Evolutionary conservation across 1,284 basidiomycete species (phyloP).

Genomic region (Schizopora paradoxa): DNA sequence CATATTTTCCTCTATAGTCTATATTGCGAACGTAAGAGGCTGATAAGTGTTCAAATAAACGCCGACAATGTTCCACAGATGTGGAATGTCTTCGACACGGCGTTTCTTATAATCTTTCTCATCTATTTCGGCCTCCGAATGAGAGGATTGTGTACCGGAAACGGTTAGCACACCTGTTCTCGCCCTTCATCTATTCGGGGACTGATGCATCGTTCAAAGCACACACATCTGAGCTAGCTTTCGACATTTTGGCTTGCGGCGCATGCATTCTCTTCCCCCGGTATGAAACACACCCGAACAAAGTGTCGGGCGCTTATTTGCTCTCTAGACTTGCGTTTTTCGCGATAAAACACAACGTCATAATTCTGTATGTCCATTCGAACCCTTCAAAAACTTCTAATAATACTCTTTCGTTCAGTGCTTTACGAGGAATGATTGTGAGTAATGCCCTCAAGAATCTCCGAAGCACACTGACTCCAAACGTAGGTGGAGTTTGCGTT

Average conservation of each 20-base stretch:
- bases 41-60: slow-evolving; percentile 1
- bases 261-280: slow-evolving; percentile 86
- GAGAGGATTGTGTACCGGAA: slow-evolving; percentile 51
- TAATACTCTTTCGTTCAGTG: slow-evolving; percentile 38
- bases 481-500: slow-evolving; percentile 79
- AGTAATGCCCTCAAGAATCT: too few species aligned
- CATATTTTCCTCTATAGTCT: slow-evolving; percentile 51
- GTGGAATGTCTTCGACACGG: slow-evolving; percentile 85
- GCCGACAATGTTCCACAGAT: slow-evolving; percentile 41
- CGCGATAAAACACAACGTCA: slow-evolving; percentile 76
- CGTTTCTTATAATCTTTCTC: slow-evolving; percentile 70
- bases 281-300: slow-evolving; percentile 27
- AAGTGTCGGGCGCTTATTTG: slow-evolving; percentile 1
- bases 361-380: slow-evolving; percentile 58
- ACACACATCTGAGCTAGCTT: slow-evolving; percentile 61
- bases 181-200: neutral
- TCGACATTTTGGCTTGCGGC: slow-evolving; percentile 79
- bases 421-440: slow-evolving; percentile 52
- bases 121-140: slow-evolving; percentile 63
- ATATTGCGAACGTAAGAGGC: slow-evolving; percentile 66
- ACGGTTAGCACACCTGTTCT: slow-evolving; percentile 36
- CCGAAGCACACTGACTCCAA: slow-evolving; percentile 72
- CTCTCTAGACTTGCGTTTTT: slow-evolving; percentile 71
- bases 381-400: neutral
- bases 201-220: slow-evolving; percentile 29